Base-by-base conservation (phyloP, 805 yeast genomes). In the Millerago galiae region DNA sequence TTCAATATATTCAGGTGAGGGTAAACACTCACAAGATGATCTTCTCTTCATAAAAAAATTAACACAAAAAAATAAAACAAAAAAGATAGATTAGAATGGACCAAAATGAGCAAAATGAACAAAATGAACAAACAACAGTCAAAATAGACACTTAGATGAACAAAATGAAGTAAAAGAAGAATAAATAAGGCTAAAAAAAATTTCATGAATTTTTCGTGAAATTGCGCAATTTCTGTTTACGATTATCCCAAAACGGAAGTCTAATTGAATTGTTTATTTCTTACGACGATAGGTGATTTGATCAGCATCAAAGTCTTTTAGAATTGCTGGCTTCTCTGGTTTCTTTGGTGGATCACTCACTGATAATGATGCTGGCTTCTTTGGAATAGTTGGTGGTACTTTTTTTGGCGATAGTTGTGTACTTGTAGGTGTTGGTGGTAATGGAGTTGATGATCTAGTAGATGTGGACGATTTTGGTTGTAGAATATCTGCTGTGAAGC, bases 401-500 rank as follows among this genome's bases (percentile, higher is more conserved):
- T 51, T 49, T 25, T 45, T 45, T 14, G 51, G 52, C 34, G 47
- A 52, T 15, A 39, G 35, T 37, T 51, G 48, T 25, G 44, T 45
- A 27, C 15, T 29, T 29, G 39, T 27, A 10, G 45, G 33, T 41
- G 41, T 18, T 29, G 53, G 12, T 31, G 50, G 47, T 4, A 56
- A 40, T 15, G 58, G 54, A 10, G 54, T 47, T 13, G 34, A 47
- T 34, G 39, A 37, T 35, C 46, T 45, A 27, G 43, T 50, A 32
- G 53, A 43, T 2, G 55, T 46, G 14, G 56, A 51, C 6, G 59
- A 61, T 46, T 51, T 64, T 21, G 70, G 70, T 4, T 61, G 59
- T 35, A 67, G 44, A 8, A 67, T 48, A 18, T 57, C 64, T 27
- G 58, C 54, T 35, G 59, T n/a, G 35, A 49, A 65, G 0, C 71